These are phyloP conservation scores for Helenozyma baotianmanensis DNA, from an alignment of 805 yeast genomes.

Conservation along the genomic window DNA sequence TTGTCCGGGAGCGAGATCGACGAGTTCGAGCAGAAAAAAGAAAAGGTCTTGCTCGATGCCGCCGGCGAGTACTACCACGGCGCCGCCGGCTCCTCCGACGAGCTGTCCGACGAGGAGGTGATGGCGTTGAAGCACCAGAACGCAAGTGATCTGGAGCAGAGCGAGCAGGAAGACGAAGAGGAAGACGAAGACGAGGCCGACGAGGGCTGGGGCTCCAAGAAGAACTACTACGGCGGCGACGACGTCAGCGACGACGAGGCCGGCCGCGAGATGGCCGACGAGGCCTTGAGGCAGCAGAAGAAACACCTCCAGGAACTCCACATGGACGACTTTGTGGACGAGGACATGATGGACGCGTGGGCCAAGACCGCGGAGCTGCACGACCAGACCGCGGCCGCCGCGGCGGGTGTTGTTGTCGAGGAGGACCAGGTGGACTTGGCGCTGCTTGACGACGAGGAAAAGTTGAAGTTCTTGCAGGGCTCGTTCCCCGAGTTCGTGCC, in stretches of 20 bases:
- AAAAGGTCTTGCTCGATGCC: constrained; percentile 50
- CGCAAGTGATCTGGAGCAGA: constrained; percentile 25
- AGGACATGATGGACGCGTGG: constrained; percentile 81
- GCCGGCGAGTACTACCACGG: constrained; percentile 44
- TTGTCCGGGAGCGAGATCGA: constrained; percentile 52
- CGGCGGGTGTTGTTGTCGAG: constrained; percentile 9
- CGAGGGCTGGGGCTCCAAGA: constrained; percentile 43
- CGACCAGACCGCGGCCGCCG: constrained; percentile 26
- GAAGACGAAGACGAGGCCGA: constrained; percentile 44
- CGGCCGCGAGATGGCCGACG: constrained; percentile 75
- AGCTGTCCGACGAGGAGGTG: constrained; percentile 55
- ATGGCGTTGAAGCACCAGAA: constrained; percentile 28
- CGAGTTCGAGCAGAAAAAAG: constrained; percentile 57
- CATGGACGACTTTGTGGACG: constrained; percentile 60
- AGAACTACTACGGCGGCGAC: constrained; percentile 53
- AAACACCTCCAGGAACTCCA: constrained; percentile 64
- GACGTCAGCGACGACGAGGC: constrained; percentile 70
- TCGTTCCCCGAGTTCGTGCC: constrained; percentile 84
- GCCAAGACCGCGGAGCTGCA: constrained; percentile 46
- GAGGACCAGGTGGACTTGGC: constrained; percentile 15
- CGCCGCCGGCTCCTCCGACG: constrained; percentile 29
- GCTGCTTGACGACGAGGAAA: constrained; percentile 48
- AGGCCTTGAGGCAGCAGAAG: constrained; percentile 84
- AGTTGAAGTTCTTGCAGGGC: constrained; percentile 49
- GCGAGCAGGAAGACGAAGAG: constrained; percentile 36